Evolutionary conservation across 257 asterid species (phyloP).

Genomic region (Avicennia marina): DNA sequence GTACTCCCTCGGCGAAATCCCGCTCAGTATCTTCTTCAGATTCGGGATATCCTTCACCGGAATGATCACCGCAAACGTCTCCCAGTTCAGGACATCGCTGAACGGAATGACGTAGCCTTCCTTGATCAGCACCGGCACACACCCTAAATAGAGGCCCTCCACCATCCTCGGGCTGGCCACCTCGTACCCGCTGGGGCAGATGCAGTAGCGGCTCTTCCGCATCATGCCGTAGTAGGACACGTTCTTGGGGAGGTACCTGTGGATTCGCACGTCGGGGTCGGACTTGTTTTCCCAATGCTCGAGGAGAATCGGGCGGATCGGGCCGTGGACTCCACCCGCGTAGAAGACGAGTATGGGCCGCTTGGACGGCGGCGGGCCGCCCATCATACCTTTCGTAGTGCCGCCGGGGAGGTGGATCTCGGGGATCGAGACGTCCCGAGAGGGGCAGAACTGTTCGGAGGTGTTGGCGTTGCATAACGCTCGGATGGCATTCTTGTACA

Average conservation of each 20-base stretch:
- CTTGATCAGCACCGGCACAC: slow-evolving; percentile 78
- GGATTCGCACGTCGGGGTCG: slow-evolving; percentile 57
- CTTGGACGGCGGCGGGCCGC: slow-evolving; percentile 52
- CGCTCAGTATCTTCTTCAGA: slow-evolving; percentile 45
- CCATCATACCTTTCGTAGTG: slow-evolving; percentile 31
- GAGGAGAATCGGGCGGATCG: slow-evolving; percentile 70
- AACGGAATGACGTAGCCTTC: slow-evolving; percentile 66
- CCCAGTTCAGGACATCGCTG: slow-evolving; percentile 73
- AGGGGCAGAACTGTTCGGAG: slow-evolving; percentile 45
- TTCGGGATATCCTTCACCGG: slow-evolving; percentile 61
- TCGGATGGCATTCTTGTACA: slow-evolving; percentile 46
- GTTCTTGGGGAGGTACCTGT: slow-evolving; percentile 53
- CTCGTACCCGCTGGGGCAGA: slow-evolving; percentile 90
- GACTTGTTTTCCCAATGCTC: slow-evolving; percentile 62
- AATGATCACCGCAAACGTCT: slow-evolving; percentile 51
- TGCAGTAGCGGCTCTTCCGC: slow-evolving; percentile 62
- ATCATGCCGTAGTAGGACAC: slow-evolving; percentile 70
- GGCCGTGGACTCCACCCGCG: slow-evolving; percentile 87
- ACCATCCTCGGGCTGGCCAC: slow-evolving; percentile 91
- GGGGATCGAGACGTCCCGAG: slow-evolving; percentile 59
- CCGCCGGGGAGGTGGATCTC: slow-evolving; percentile 55
- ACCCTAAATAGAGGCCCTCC: slow-evolving; percentile 74
- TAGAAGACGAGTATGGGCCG: slow-evolving; percentile 48
- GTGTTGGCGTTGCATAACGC: slow-evolving; percentile 72
- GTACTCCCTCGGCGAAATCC: slow-evolving; percentile 38